Evolutionary conservation across 805 yeast genomes (phyloP).

Genomic region (Blastobotrys parvus): DNA sequence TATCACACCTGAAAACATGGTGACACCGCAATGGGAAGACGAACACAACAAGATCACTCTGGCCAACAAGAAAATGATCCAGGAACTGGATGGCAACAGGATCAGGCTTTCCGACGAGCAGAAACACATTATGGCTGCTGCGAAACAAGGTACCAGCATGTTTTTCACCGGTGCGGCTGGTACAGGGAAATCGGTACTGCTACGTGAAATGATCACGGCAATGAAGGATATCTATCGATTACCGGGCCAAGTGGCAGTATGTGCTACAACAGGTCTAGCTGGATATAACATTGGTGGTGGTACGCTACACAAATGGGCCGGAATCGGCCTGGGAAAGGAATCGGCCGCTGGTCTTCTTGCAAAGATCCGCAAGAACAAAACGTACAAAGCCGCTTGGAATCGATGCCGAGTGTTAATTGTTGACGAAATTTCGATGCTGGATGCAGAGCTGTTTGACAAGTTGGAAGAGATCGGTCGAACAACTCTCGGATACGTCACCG

Average conservation of each 20-base stretch:
- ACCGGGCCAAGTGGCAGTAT: slow-evolving; percentile 64
- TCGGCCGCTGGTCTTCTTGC: slow-evolving; percentile 37
- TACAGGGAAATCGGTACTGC: slow-evolving; percentile 86
- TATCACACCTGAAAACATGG: too few species aligned
- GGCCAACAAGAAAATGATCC: background rate
- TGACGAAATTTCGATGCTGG: slow-evolving; percentile 93
- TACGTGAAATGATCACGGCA: slow-evolving; percentile 53
- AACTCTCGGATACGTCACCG: slow-evolving; percentile 9
- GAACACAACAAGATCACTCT: too few species aligned
- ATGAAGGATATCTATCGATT: slow-evolving; percentile 32
- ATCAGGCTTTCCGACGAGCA: slow-evolving; percentile 34
- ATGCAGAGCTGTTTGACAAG: slow-evolving; percentile 64
- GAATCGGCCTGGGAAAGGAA: slow-evolving; percentile 67
- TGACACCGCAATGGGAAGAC: too few species aligned
- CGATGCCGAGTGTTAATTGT: slow-evolving; percentile 61
- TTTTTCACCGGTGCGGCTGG: slow-evolving; percentile 98
- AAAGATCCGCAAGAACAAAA: slow-evolving; percentile 33
- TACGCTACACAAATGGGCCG: slow-evolving; percentile 77
- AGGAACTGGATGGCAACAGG: background rate
- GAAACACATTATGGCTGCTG: slow-evolving; percentile 47
- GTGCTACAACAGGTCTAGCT: slow-evolving; percentile 95
- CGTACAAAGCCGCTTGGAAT: slow-evolving; percentile 45
- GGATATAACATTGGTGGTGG: slow-evolving; percentile 87
- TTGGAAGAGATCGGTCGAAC: slow-evolving; percentile 44
- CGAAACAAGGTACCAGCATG: slow-evolving; percentile 43